Evolutionary conservation across 345 rosid genomes (phyloP).

Genomic region (Capsella bursapastoris): DNA sequence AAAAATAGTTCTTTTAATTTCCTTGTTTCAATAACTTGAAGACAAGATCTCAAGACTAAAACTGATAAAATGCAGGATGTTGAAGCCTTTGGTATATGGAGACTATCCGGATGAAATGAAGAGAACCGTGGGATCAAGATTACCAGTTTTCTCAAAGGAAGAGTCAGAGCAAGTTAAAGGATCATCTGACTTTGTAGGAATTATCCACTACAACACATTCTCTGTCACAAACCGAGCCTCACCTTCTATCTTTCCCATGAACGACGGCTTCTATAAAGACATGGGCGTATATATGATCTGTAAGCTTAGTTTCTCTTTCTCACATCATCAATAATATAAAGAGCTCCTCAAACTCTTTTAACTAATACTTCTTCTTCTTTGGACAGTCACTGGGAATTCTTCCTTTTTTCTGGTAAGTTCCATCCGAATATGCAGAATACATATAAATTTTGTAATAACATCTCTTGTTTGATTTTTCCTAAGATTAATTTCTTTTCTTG

Average conservation of each 20-base stretch:
- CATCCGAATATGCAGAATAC: not conserved
- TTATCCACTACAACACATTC: slow-evolving; percentile 48
- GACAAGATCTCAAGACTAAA: not conserved
- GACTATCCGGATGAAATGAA: slow-evolving; percentile 77
- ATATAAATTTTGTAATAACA: not conserved
- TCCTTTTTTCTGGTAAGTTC: slow-evolving; percentile 27
- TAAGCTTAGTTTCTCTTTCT: slow-evolving; percentile 26
- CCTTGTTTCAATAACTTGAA: not conserved
- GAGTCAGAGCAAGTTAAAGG: slow-evolving; percentile 68
- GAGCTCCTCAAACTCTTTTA: not conserved
- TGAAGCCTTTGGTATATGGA: slow-evolving; percentile 66
- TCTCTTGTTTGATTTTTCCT: not conserved
- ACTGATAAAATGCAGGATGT: slow-evolving; percentile 46
- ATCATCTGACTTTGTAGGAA: slow-evolving; percentile 67
- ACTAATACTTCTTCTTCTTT: slow-evolving; percentile 16
- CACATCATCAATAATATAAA: not conserved
- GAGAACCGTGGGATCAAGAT: slow-evolving; percentile 60
- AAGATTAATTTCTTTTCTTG: not conserved
- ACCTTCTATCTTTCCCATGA: slow-evolving; percentile 31
- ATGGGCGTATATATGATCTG: slow-evolving; percentile 32
- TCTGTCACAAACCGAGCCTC: slow-evolving; percentile 44
- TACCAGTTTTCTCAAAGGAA: slow-evolving; percentile 57
- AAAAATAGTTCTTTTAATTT: not conserved
- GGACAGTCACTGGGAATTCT: slow-evolving; percentile 43
- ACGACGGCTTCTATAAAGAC: slow-evolving; percentile 51